Base-by-base conservation (phyloP, 1,139 yeast genomes). In the Debaryomyces psychrophilus region DNA sequence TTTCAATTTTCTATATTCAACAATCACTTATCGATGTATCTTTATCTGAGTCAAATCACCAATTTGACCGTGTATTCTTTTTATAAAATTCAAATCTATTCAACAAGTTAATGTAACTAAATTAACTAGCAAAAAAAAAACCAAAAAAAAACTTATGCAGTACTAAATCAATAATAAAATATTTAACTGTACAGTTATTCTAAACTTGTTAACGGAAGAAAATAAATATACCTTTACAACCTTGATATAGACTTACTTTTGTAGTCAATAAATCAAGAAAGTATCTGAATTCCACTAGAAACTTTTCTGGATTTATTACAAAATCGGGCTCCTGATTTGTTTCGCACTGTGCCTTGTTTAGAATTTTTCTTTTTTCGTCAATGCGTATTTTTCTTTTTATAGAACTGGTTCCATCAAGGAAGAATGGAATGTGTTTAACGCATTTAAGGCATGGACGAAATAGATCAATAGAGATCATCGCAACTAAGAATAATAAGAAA, bases 331-430 rank as follows among this genome's bases (percentile, higher is more conserved):
- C 11, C n/a, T 33, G 35, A 31, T 33, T 33, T 7, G 36, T 18
- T 33, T 33, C 36, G 36, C 36, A 18, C 36, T 33, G 25, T 33
- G 35, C 35, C 35, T 31, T 31, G 25, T 33, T 33, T 33, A 18
- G 36, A 8, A 33, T 18, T 33, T 33, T 33, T 17, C 36, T 33
- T 11, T 20, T 33, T 33, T 33, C 25, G 36, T 33, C 14, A 18
- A 33, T 11, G 12, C 22, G 9, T 5, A 33, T 33, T 33, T 23
- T 33, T 33, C 36, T 20, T 33, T 18, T 33, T 18, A 15, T 18
- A 8, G 5, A 6, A 4, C 5, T 33, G 22, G n/a, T 11, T 33
- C 15, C 8, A 22, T 20, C 20, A 12, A 9, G 12, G 23, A n/a
- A 18, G 25, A 15, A 29, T 29, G 18, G 9, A 18, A 33, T 33